These are phyloP conservation scores for Dryas integrifolia DNA, from an alignment of 331 rosid genomes.

Conservation along the genomic window DNA sequence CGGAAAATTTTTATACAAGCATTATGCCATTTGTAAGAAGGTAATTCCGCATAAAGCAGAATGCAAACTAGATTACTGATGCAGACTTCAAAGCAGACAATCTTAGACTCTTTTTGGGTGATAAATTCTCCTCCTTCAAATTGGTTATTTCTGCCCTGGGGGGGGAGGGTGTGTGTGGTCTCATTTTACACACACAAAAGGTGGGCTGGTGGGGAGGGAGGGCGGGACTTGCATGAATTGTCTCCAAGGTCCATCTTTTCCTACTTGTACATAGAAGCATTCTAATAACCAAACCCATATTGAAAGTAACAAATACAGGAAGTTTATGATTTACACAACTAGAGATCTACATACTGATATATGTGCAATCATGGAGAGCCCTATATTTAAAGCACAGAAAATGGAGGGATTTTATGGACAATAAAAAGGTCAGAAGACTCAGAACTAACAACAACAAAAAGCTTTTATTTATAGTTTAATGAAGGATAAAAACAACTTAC, in stretches of 20 bases:
- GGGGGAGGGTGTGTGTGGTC: not conserved
- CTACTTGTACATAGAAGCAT: not conserved
- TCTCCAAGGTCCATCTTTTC: not conserved
- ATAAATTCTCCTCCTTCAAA: not conserved
- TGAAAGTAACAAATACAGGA: not conserved
- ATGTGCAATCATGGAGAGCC: not conserved
- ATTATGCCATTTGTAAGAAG: not conserved
- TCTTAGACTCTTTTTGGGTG: not conserved
- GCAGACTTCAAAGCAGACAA: not conserved
- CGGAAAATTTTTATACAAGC: not conserved
- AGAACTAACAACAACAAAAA: not conserved
- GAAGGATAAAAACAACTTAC: constrained; percentile 51
- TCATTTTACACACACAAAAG: too few species aligned
- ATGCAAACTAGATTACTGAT: not conserved
- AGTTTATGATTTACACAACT: not conserved
- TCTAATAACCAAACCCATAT: not conserved
- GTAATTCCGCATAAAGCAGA: not conserved
- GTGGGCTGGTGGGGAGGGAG: too few species aligned
- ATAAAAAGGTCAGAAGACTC: not conserved
- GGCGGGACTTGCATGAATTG: not conserved
- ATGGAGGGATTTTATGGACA: constrained; percentile 7
- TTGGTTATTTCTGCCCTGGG: not conserved
- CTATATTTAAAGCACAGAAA: not conserved
- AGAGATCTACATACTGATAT: not conserved
- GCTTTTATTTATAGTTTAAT: constrained; percentile 3